phyloP scores from a whole-genome alignment of 371 early-diverging fungal species.

The Rhizopus delemar region DNA sequence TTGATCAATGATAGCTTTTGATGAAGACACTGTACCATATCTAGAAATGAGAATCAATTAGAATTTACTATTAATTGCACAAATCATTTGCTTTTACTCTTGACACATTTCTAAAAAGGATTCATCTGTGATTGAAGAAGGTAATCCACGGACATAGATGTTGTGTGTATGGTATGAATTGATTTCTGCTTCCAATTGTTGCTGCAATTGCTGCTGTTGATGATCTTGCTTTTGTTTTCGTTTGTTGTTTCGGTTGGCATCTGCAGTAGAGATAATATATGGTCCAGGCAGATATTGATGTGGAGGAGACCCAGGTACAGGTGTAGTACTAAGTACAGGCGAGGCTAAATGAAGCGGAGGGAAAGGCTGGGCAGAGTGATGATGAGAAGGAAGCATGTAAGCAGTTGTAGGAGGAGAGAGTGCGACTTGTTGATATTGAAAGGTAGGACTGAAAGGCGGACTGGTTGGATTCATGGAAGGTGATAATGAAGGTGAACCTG shows the following conservation, averaged over 20 bases:
- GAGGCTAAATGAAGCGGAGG: slow-evolving; percentile 52
- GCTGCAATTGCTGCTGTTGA: not conserved
- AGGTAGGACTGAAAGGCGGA: slow-evolving; percentile 41
- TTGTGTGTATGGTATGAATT: slow-evolving; percentile 56
- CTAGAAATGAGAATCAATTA: slow-evolving; percentile 34
- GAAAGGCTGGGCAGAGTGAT: slow-evolving; percentile 29
- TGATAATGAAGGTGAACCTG: slow-evolving; percentile 45
- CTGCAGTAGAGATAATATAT: slow-evolving; percentile 23
- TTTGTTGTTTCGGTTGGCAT: slow-evolving; percentile 8
- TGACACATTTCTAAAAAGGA: slow-evolving; percentile 67
- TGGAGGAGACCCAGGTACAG: slow-evolving; percentile 44
- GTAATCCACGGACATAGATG: slow-evolving; percentile 85
- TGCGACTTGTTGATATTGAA: slow-evolving; percentile 38
- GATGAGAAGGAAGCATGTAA: slow-evolving; percentile 39
- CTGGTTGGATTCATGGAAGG: slow-evolving; percentile 38
- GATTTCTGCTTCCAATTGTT: slow-evolving; percentile 15
- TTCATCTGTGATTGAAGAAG: slow-evolving; percentile 73
- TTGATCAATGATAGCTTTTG: slow-evolving; percentile 84
- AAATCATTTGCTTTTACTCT: slow-evolving; percentile 21
- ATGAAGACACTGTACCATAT: slow-evolving; percentile 80
- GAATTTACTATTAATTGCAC: too few species aligned
- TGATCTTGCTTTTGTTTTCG: too few species aligned
- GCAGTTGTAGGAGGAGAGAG: slow-evolving; percentile 44
- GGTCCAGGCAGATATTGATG: slow-evolving; percentile 35
- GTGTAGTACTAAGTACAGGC: slow-evolving; percentile 42